These are phyloP conservation scores for Exsudoporus frostii DNA, from an alignment of 768 basidiomycete species.

Conservation along the genomic window DNA sequence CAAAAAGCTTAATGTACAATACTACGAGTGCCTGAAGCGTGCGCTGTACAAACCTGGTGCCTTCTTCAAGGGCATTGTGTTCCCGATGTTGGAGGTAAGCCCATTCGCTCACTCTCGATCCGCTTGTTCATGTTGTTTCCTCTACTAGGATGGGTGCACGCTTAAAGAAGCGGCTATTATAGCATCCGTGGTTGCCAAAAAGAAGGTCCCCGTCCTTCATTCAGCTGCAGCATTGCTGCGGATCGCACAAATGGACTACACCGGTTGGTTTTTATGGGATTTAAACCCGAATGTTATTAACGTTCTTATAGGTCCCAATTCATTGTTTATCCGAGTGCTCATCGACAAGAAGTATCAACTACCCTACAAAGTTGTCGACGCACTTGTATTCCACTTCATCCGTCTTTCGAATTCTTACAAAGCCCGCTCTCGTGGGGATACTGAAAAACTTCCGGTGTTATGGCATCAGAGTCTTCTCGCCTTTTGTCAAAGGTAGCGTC, in stretches of 20 bases:
- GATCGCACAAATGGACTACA: constrained; percentile 95
- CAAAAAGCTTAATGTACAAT: constrained; percentile 89
- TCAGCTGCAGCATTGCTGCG: constrained; percentile 92
- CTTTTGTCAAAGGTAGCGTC: constrained; percentile 79
- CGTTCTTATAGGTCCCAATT: constrained; percentile 67
- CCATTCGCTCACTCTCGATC: constrained; percentile 21
- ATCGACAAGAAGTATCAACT: constrained; percentile 98
- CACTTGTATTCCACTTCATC: constrained; percentile 97
- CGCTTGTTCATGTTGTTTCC: constrained; percentile 15
- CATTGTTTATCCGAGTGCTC: constrained; percentile 93
- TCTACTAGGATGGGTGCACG: constrained; percentile 76
- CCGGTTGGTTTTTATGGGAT: constrained; percentile 48
- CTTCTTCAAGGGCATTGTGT: constrained; percentile 97
- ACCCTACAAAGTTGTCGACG: constrained; percentile 97
- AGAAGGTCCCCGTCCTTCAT: constrained; percentile 94
- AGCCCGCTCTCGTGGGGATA: constrained; percentile 62
- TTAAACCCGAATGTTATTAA: background rate
- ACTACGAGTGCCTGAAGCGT: constrained; percentile 90
- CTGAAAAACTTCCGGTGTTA: constrained; percentile 86
- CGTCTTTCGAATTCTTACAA: constrained; percentile 91
- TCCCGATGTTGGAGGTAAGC: constrained; percentile 88
- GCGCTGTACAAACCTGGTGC: constrained; percentile 95
- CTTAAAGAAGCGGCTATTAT: constrained; percentile 94
- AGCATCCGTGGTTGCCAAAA: constrained; percentile 85
- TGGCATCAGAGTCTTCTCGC: constrained; percentile 98